A percentile compares a stretch with the other conserved stretches of the same genome.
Evolutionary conservation across 1,139 yeast species (phyloP).

Genomic region (Kodamaea plutei): DNA sequence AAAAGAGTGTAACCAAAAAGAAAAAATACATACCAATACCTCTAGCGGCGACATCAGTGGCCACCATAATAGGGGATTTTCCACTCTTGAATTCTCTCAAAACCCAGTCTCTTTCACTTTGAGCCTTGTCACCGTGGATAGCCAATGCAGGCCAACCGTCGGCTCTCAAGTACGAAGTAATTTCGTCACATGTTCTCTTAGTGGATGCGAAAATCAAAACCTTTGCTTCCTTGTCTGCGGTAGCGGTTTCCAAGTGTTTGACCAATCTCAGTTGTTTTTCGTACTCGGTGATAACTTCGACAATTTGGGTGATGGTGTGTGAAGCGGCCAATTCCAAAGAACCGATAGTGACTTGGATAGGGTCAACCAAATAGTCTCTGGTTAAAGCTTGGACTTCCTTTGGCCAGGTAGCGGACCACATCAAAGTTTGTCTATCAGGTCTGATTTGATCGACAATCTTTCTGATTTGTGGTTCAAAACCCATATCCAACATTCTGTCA

Average conservation of each 20-base stretch:
- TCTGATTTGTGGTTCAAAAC: slow-evolving; percentile 94
- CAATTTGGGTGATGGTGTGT: slow-evolving; percentile 89
- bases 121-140: slow-evolving; percentile 98
- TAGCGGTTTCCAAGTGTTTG: slow-evolving; percentile 80
- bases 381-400: slow-evolving; percentile 93
- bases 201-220: slow-evolving; percentile 88
- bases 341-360: slow-evolving; percentile 95
- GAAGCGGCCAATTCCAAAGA: slow-evolving; percentile 95
- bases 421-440: slow-evolving; percentile 95
- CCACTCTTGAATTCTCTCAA: slow-evolving; percentile 88
- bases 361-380: slow-evolving; percentile 84
- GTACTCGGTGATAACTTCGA: slow-evolving; percentile 85
- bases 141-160: slow-evolving; percentile 99
- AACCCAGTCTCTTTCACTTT: slow-evolving; percentile 98
- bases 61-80: slow-evolving; percentile 95
- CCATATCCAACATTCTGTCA: slow-evolving; percentile 96
- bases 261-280: slow-evolving; percentile 89
- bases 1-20: no score
- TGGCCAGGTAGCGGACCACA: slow-evolving; percentile 99
- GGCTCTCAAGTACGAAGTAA: slow-evolving; percentile 84
- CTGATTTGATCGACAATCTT: slow-evolving; percentile 92
- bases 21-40: slow-evolving; percentile 90
- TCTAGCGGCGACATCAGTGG: slow-evolving; percentile 99
- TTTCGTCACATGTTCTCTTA: slow-evolving; percentile 95
- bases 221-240: slow-evolving; percentile 74